A percentile compares a stretch with the other conserved stretches of the same genome.
Evolutionary conservation across 768 basidiomycete genomes (phyloP).

Genomic region (Tylopilus rubrobrunneus): DNA sequence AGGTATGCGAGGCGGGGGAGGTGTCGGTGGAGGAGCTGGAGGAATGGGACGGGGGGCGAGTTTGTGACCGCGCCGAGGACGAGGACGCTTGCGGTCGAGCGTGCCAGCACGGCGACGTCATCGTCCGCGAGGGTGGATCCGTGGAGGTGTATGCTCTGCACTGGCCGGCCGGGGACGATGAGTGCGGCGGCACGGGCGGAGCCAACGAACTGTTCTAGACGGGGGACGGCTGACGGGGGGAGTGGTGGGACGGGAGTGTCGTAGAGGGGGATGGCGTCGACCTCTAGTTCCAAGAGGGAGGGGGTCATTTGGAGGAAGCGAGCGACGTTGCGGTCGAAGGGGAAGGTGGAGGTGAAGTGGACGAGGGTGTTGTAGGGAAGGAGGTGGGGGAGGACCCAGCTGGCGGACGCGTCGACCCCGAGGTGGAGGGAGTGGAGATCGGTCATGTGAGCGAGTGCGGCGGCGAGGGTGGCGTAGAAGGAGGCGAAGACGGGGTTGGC

Average conservation of each 20-base stretch:
- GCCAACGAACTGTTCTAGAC: slow-evolving; percentile 57
- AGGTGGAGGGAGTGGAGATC: slow-evolving; percentile 52
- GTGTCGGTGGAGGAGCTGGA: slow-evolving; percentile 51
- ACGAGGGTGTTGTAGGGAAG: slow-evolving; percentile 44
- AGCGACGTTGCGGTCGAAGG: slow-evolving; percentile 55
- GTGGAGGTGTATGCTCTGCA: slow-evolving; percentile 58
- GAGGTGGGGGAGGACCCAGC: slow-evolving; percentile 48
- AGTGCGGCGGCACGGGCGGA: slow-evolving; percentile 51
- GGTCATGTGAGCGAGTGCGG: slow-evolving; percentile 58
- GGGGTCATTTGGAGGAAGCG: slow-evolving; percentile 56
- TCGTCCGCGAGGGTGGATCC: slow-evolving; percentile 58
- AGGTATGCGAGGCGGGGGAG: slow-evolving; percentile 64
- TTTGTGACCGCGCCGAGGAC: slow-evolving; percentile 59
- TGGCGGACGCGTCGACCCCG: slow-evolving; percentile 43
- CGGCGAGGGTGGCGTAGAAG: slow-evolving; percentile 47
- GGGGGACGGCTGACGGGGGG: slow-evolving; percentile 35
- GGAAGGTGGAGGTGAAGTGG: slow-evolving; percentile 57
- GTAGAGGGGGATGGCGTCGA: slow-evolving; percentile 38
- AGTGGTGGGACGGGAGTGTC: slow-evolving; percentile 22
- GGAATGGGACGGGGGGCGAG: slow-evolving; percentile 52
- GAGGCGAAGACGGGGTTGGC: slow-evolving; percentile 37
- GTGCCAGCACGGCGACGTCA: slow-evolving; percentile 48
- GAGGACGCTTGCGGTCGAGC: slow-evolving; percentile 46
- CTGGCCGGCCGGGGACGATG: slow-evolving; percentile 63
- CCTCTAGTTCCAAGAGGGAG: slow-evolving; percentile 53